Percentiles rank a stretch among this genome's conserved stretches.
Evolutionary conservation across 371 early-diverging fungal genomes (phyloP).

Genomic region (Mortierella sp.): DNA sequence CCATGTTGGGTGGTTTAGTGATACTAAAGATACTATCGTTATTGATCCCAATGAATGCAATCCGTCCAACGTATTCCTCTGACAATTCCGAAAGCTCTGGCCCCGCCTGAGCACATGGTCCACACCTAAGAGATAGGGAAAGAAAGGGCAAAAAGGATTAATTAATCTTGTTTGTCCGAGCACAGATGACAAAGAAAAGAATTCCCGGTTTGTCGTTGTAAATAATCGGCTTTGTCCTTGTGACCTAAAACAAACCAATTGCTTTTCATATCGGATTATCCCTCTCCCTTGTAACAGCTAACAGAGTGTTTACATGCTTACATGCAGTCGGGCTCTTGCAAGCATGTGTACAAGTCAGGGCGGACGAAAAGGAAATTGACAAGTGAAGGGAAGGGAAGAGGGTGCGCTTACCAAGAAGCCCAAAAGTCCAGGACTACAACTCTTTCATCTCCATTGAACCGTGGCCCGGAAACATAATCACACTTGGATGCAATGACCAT

Average conservation of each 20-base stretch:
- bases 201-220: too few species aligned
- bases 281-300: too few species aligned
- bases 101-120: slow-evolving; percentile 40
- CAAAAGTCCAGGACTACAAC: slow-evolving; percentile 53
- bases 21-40: slow-evolving; percentile 49
- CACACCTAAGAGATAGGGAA: slow-evolving; percentile 27
- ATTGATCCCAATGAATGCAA: slow-evolving; percentile 46
- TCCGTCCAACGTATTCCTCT: slow-evolving; percentile 40
- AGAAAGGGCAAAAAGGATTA: neutral
- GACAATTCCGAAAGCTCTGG: slow-evolving; percentile 51
- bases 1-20: slow-evolving; percentile 43
- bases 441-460: slow-evolving; percentile 24
- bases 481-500: slow-evolving; percentile 26
- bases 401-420: slow-evolving; percentile 45
- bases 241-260: slow-evolving; percentile 1
- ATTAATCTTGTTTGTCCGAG: neutral
- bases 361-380: neutral
- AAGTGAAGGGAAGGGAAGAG: neutral
- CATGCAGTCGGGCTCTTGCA: too few species aligned
- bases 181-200: too few species aligned
- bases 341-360: neutral
- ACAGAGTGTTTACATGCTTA: too few species aligned
- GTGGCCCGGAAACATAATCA: slow-evolving; percentile 34
- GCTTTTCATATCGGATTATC: too few species aligned
- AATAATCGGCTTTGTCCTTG: neutral